Percentiles rank a stretch among this genome's conserved stretches.
Evolutionary conservation across 495 filamentous ascomycete genomes (phyloP).

Genomic region (Lasiosphaeris hirsuta): DNA sequence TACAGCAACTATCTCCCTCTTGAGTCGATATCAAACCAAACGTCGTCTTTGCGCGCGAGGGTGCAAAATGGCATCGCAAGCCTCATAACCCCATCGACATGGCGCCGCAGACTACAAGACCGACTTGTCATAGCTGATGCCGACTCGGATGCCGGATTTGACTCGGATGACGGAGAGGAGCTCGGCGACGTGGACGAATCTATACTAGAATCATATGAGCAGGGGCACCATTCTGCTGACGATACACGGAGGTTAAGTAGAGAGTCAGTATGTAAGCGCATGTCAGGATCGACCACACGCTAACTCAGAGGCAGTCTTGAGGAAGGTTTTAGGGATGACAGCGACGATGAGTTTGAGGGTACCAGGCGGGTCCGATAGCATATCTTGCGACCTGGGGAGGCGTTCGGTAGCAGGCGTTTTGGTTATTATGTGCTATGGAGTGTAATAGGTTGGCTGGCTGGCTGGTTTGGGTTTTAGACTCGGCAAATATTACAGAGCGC

Average conservation of each 20-base stretch:
- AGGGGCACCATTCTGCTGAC: slow-evolving; percentile 45
- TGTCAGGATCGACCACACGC: background rate
- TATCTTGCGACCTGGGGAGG: slow-evolving; percentile 14
- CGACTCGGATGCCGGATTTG: slow-evolving; percentile 43
- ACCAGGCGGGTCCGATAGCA: slow-evolving; percentile 10
- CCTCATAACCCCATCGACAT: slow-evolving; percentile 54
- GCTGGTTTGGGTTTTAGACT: too few species aligned
- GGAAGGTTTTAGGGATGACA: slow-evolving; percentile 38
- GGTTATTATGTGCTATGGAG: background rate
- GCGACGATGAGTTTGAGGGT: slow-evolving; percentile 24
- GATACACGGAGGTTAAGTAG: slow-evolving; percentile 64
- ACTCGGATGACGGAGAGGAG: slow-evolving; percentile 58
- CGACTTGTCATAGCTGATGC: slow-evolving; percentile 38
- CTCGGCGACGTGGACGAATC: slow-evolving; percentile 64
- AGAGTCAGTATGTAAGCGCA: slow-evolving; percentile 49
- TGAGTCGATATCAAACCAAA: slow-evolving; percentile 58
- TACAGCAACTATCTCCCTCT: slow-evolving; percentile 71
- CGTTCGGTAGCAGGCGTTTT: slow-evolving; percentile 5
- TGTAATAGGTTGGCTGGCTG: too few species aligned
- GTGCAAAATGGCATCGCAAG: slow-evolving; percentile 53
- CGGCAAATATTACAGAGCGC: too few species aligned
- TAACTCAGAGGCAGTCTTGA: slow-evolving; percentile 32
- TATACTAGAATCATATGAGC: slow-evolving; percentile 58
- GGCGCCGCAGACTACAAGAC: slow-evolving; percentile 42
- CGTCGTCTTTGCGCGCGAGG: slow-evolving; percentile 59